phyloP scores from a whole-genome alignment of 768 basidiomycete genomes.

The Trametes coccinea region DNA sequence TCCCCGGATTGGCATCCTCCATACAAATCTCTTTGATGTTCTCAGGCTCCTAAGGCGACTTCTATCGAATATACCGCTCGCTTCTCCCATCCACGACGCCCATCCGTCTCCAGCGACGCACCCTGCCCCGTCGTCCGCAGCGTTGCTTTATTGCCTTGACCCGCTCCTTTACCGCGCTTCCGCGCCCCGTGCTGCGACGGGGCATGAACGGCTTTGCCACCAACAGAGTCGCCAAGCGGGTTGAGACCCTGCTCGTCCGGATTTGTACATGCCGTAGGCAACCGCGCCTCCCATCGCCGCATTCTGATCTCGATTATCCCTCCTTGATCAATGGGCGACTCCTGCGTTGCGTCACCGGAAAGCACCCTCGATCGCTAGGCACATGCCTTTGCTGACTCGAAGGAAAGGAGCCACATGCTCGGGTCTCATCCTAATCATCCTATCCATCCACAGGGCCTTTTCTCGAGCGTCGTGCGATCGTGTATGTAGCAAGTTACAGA shows the following conservation, averaged over 20 bases:
- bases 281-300: not conserved
- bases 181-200: not conserved
- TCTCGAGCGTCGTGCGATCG: too few relatives aligned
- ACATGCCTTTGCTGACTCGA: constrained; percentile 5
- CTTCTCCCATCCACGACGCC: not conserved
- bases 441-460: too few relatives aligned
- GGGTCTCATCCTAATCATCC: not conserved
- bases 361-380: constrained; percentile 12
- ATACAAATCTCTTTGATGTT: constrained; percentile 10
- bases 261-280: constrained; percentile 11
- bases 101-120: constrained; percentile 6
- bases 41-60: constrained; percentile 8
- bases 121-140: not conserved
- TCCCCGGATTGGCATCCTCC: constrained; percentile 5
- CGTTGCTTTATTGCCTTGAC: not conserved
- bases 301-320: not conserved
- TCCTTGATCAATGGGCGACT: not conserved
- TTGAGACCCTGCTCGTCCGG: not conserved
- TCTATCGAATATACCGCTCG: not conserved
- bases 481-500: too few relatives aligned
- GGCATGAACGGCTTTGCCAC: not conserved
- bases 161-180: not conserved
- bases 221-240: not conserved
- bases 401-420: not conserved
- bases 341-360: constrained; percentile 3